Evolutionary conservation across 768 basidiomycete species (phyloP), one percentile per base, ranked within the genome.

Genomic region (Rhodotorula toruloides): DNA sequence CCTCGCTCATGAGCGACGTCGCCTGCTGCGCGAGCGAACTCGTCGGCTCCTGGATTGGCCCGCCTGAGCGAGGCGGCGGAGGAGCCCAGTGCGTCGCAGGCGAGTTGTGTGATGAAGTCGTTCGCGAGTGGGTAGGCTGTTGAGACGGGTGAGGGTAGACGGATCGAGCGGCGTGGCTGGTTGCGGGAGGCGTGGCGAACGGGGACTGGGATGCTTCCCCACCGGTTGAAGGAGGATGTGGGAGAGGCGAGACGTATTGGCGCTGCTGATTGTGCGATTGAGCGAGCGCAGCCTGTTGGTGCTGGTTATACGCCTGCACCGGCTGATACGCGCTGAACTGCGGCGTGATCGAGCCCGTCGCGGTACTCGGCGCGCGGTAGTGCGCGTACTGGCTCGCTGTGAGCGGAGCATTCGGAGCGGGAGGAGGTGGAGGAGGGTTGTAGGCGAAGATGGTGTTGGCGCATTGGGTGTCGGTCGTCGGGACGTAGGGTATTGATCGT

Each of bases 391-490:
- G n/a, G n/a, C n/a, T n/a, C n/a, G n/a, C n/a, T n/a, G n/a, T n/a
- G n/a, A n/a, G n/a, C n/a, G n/a, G n/a, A n/a, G n/a, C n/a, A n/a
- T n/a, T n/a, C n/a, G n/a, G n/a, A 3, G 16, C 29, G 4, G 40
- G 39, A 21, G 10, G 21, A 1, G 57, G 34, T 7, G 67, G 58
- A 3, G 67, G 67, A 13, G 68, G 68, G 21, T 65, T 64, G 68
- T 61, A 70, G 31, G 58, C 55, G 56, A 70, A 70, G 36, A 65
- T 31, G 19, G 31, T 50, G 19, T 37, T n/a, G 12, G 60, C 46
- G 3, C 5, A 19, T 2, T 14, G 16, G 6, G 50, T 27, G 7
- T 54, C 50, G 44, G 13, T 37, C 27, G 56, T 52, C 17, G 63
- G 36, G 3, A 47, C 36, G 39, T 63, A 63, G 11, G 70, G 65